Evolutionary conservation across 768 basidiomycete species (phyloP).

Genomic region (Crepidotus variabilis): DNA sequence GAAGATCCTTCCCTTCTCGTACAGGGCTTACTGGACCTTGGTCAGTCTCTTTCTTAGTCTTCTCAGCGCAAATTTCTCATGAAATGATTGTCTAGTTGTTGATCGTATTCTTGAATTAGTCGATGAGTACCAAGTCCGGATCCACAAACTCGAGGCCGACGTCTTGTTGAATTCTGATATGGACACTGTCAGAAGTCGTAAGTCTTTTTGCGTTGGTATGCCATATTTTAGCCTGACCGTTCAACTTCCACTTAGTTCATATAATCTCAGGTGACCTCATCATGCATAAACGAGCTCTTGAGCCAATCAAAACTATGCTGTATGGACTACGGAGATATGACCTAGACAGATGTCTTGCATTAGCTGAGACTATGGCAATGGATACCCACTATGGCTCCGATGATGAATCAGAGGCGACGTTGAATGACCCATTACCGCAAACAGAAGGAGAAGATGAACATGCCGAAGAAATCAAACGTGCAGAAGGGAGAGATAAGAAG

Average conservation of each 20-base stretch:
- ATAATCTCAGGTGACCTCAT: conserved; percentile 71
- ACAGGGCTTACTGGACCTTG: conserved; percentile 55
- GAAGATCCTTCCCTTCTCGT: conserved; percentile 62
- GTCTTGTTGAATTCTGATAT: conserved; percentile 58
- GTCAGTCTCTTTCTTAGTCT: conserved; percentile 16
- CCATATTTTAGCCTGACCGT: neutral
- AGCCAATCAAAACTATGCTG: conserved; percentile 64
- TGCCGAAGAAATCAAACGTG: neutral
- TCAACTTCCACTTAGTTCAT: conserved; percentile 43
- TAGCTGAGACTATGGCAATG: conserved; percentile 13
- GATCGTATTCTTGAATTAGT: conserved; percentile 63
- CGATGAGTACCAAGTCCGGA: conserved; percentile 62
- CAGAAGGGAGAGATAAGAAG: neutral
- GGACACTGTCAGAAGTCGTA: conserved; percentile 54
- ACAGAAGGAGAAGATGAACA: neutral
- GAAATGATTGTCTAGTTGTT: conserved; percentile 38
- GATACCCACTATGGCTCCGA: conserved; percentile 16
- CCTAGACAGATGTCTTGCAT: conserved; percentile 34
- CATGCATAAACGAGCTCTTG: conserved; percentile 66
- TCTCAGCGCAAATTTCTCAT: neutral
- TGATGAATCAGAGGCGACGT: neutral
- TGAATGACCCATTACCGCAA: neutral
- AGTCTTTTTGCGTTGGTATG: conserved; percentile 14
- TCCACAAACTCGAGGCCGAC: conserved; percentile 53
- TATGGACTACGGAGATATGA: conserved; percentile 65